Base-by-base conservation (phyloP, 2,329 filamentous ascomycete genomes). In the Trichophyton rubrum region DNA sequence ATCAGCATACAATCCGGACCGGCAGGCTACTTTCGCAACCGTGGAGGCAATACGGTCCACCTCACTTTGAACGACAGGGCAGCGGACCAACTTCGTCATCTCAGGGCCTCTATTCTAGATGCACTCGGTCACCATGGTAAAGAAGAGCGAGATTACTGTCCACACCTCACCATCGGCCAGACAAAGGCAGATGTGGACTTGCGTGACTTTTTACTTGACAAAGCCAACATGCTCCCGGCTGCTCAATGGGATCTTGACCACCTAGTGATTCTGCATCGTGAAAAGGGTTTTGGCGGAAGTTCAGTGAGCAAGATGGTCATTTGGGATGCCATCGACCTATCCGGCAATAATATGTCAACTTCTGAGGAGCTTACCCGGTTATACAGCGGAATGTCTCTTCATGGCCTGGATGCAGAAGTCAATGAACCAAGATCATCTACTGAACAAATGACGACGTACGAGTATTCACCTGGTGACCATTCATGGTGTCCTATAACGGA, bases 131-230 rank as follows among this genome's bases (percentile, higher is more conserved):
- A 57, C 5, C 27, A 47, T 33, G 58, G 56, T 0, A 70, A 71
- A 43, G 35, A 61, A 3, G 62, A 62, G 3, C 60, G 64, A 9
- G 63, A 63, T 2, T 80, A 75, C 62, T 73, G 69, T 11, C 74
- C 77, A 66, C 84, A 87, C 68, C 70, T 87, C 70, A 86, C 82
- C 0, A 71, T 87, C 24, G 85, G 80, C 0, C 84, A 87, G 66
- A 82, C 76, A 47, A 75, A 79, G 40, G 76, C 82, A 24, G 67
- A 72, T 3, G 70, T 74, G 3, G 73, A 75, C 17, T 70, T 76
- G n/a, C 78, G 81, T 62, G 72, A 78, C 6, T 80, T 78, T 38
- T 68, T 85, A 3, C 62, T 82, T 3, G 73, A 79, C 20, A 85
- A 86, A 65, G 76, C 78, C 3, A 70, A 72, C 2, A 67, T 79